Evolutionary conservation across 1,284 basidiomycete genomes (phyloP), one percentile per base, ranked within the genome.

Genomic region (Peniophora sp.): DNA sequence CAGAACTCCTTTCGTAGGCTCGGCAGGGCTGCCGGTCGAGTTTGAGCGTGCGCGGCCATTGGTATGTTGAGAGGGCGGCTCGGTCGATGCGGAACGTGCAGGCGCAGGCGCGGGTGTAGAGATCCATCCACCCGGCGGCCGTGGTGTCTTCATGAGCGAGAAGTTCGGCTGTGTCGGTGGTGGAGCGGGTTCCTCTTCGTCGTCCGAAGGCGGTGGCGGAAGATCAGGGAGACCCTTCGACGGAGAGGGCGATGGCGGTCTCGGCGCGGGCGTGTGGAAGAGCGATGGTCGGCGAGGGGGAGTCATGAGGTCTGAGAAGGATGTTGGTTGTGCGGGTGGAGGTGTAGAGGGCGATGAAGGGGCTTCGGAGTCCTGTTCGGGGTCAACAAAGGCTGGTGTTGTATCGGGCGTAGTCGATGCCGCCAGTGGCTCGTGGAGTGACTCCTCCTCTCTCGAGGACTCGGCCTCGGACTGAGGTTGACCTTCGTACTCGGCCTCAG

Each of bases 61-160:
- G 37, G n/a, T 41, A 15, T n/a, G 37, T 6, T n/a, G 6, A 5
- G 37, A n/a, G n/a, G 15, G n/a, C 15, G 37, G 37, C 37, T 41
- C 37, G 18, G 37, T 20, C 15, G 37, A 41, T 5, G 15, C 18
- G 18, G 37, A 15, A 5, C 18, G 34, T 15, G 48, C 41, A 20
- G 45, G 48, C 2, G 23, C 47, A 43, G 70, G 72, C 2, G 69
- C 65, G 24, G 84, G 83, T 8, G 83, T 85, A 12, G 71, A 62
- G n/a, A 70, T 61, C 85, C 84, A 88, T 37, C 74, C 83, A 24
- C 86, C 85, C 32, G 85, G 85, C 14, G 81, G 80, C 56, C 70
- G 73, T 1, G 82, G 82, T n/a, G 82, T 85, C 64, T 83, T 83
- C 55, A 70, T 64, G 23, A 66, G 54, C 0, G 73, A 73, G 14